phyloP scores from a whole-genome alignment of 768 basidiomycete genomes.

The Tulasnella sp. region DNA sequence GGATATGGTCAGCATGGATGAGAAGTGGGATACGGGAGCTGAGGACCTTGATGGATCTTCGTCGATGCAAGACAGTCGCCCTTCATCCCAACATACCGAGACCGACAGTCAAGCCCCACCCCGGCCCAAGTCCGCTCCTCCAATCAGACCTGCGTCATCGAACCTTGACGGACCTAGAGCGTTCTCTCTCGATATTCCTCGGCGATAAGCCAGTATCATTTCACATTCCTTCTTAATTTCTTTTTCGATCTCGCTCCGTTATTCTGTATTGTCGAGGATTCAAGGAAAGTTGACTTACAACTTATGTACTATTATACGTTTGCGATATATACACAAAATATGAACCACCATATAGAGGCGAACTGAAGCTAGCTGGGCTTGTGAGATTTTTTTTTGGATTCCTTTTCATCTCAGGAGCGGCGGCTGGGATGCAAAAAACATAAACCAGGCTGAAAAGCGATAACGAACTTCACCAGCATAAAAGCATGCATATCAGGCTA shows the following conservation, averaged over 20 bases:
- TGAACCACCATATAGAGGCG: too few species aligned
- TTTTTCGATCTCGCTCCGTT: not conserved
- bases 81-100: not conserved
- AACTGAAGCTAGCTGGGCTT: too few species aligned
- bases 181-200: not conserved
- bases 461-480: too few species aligned
- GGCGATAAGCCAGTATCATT: not conserved
- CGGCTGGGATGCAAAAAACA: too few species aligned
- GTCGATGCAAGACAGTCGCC: not conserved
- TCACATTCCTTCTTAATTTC: not conserved
- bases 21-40: not conserved
- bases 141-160: not conserved
- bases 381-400: too few species aligned
- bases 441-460: too few species aligned
- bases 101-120: not conserved
- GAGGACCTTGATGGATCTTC: not conserved
- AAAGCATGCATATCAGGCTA: too few species aligned
- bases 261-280: too few species aligned
- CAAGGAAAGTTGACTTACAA: too few species aligned
- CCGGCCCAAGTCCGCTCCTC: not conserved
- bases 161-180: not conserved
- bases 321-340: too few species aligned
- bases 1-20: conserved; percentile 5
- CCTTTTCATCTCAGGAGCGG: too few species aligned
- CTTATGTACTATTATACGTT: too few species aligned